Evolutionary conservation across 148 eudicot species (phyloP), one percentile per base, ranked within the genome.

Genomic region (Oxyria digyna): DNA sequence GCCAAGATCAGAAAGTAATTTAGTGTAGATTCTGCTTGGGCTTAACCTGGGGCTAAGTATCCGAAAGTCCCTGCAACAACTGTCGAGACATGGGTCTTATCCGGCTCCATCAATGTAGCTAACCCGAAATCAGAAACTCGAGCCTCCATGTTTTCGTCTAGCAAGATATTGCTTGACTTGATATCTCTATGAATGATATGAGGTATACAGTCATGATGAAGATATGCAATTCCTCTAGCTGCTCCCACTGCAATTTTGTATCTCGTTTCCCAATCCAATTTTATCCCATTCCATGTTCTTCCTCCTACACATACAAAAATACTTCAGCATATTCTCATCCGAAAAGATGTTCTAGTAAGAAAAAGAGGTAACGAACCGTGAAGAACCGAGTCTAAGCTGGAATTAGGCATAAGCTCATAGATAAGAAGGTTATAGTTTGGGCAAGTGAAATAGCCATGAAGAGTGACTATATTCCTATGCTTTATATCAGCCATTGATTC

Each of bases 161-260:
- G 82, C 72, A 93, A 74, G 68, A 93, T 89, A 71, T 93, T 93
- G 84, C 98, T 93, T 26, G 96, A 87, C 80, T 93, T 93, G 38
- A 93, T 93, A 75, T 93, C 98, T n/a, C n/a, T n/a, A n/a, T n/a
- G n/a, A n/a, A n/a, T n/a, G n/a, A n/a, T n/a, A n/a, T n/a, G n/a
- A n/a, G 98, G 98, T 18, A 93, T 83, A 69, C 98, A 93, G 41
- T 93, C 98, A 41, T 93, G 91, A 72, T 93, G 98, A 69, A 93
- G 95, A 75, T 93, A 93, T 4, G 91, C 78, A 74, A 93, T 76
- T 37, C 98, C 98, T 67, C 91, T 86, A 11, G 98, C 98, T 49
- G 96, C 85, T 20, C 96, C 95, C 66, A 87, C 73, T 70, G 96
- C 96, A 64, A 93, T 86, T 78, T 87, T 89, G 81, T 82, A 87